Base-by-base conservation (phyloP, 805 yeast genomes). In the Spencermartinsiella europaea region DNA sequence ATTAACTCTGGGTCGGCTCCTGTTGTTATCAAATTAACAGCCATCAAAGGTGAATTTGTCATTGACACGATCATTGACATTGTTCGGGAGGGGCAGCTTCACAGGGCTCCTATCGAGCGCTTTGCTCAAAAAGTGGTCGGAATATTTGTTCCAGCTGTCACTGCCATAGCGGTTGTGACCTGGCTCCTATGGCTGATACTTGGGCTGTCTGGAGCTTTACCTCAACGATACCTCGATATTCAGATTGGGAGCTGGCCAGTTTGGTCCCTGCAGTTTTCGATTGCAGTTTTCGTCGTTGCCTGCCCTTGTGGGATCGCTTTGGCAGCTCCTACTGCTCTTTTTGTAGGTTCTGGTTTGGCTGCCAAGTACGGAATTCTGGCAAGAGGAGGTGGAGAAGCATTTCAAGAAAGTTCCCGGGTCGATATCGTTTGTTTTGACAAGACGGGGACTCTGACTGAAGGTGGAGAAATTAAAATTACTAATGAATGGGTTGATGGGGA, bases 251-350 rank as follows among this genome's bases (percentile, higher is more conserved):
- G 88, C 0, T 83, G 90, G 88, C 68, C 75, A 0, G 75, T 83
- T 10, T 85, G 91, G 89, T 80, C 90, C 0, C 69, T 85, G 46
- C 81, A 83, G 54, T 85, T 85, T 64, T 78, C 89, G 1, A 81
- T 85, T 52, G 77, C 90, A 0, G 91, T 85, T 1, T 83, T 85
- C 65, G 91, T 85, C 1, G 78, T 85, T 42, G 91, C 91, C 0
- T 85, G 95, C 60, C 95, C 95, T 1, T 85, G 93, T 69, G 95
- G 91, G 1, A 77, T 85, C 54, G 93, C 91, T 1, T 68, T 85
- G 19, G 93, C 93, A 20, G 93, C 91, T 1, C 93, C 93, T 1
- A 84, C 91, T 1, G 91, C 93, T 0, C 61, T 85, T 35, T 83
- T 81, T 67, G 88, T 85, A 10, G 93, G 93, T 2, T 72, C 87